These are phyloP conservation scores for Aschersonia sp. DNA, from an alignment of 2,329 filamentous ascomycete genomes.

Conservation along the genomic window DNA sequence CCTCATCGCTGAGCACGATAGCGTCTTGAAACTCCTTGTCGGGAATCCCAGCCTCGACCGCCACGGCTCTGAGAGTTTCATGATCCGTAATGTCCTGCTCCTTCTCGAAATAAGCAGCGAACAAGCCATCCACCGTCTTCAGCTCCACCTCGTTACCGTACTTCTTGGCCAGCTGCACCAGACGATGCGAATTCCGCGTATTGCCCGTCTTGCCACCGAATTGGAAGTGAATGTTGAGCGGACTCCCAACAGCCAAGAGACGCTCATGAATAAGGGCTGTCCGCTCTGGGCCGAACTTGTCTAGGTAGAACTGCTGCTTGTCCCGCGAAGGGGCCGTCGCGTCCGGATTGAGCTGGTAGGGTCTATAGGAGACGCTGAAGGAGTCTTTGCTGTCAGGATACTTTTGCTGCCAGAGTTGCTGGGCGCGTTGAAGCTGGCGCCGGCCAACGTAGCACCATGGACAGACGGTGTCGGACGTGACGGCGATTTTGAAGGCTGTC, in stretches of 20 bases:
- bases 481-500: conserved; percentile 36
- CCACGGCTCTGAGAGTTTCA: conserved; percentile 19
- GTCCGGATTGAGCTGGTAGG: conserved; percentile 28
- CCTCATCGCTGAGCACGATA: conserved; percentile 31
- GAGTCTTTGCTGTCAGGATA: conserved; percentile 40
- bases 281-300: conserved; percentile 50
- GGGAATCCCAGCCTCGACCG: conserved; percentile 30
- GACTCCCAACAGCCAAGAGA: conserved; percentile 15
- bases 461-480: conserved; percentile 35
- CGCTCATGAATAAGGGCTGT: conserved; percentile 20
- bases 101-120: conserved; percentile 26
- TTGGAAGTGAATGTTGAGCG: conserved; percentile 25
- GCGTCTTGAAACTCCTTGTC: conserved; percentile 19
- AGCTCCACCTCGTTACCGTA: conserved; percentile 38
- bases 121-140: conserved; percentile 33
- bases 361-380: conserved; percentile 30
- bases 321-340: conserved; percentile 16
- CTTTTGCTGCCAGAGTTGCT: conserved; percentile 22
- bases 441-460: conserved; percentile 38
- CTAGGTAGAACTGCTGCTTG: conserved; percentile 21
- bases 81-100: conserved; percentile 27
- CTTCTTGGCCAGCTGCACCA: conserved; percentile 33
- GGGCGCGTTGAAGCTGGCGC: conserved; percentile 29
- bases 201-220: conserved; percentile 37
- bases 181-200: conserved; percentile 30